These are phyloP conservation scores for Jacaranda mimosifolia DNA, from an alignment of 257 asterid genomes.

Conservation along the genomic window DNA sequence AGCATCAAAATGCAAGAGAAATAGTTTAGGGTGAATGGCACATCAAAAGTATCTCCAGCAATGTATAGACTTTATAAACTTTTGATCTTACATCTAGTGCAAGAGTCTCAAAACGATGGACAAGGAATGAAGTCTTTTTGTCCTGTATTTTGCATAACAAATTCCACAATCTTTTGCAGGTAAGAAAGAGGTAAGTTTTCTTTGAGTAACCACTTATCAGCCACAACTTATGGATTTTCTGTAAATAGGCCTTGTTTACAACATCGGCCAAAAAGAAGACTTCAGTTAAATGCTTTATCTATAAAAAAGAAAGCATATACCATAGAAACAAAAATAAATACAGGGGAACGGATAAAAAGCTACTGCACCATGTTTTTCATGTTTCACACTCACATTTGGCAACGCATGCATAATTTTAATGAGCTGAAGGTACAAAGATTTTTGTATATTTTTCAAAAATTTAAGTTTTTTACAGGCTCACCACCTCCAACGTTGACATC, in stretches of 20 bases:
- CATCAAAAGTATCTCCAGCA: conserved; percentile 30
- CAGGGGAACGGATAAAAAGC: background rate
- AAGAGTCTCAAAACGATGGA: conserved; percentile 87
- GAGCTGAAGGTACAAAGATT: background rate
- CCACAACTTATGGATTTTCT: conserved; percentile 92
- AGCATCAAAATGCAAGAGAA: conserved; percentile 43
- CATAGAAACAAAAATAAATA: background rate
- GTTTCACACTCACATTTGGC: background rate
- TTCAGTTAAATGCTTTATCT: conserved; percentile 12
- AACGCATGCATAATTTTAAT: background rate
- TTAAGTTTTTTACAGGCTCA: conserved; percentile 73
- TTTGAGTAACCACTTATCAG: conserved; percentile 95
- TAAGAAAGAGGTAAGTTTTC: conserved; percentile 89
- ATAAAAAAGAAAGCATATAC: background rate
- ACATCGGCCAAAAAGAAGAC: conserved; percentile 28
- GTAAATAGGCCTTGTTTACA: conserved; percentile 43
- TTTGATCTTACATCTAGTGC: conserved; percentile 81
- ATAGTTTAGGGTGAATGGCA: conserved; percentile 18
- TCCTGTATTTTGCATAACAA: conserved; percentile 84
- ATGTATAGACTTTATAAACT: conserved; percentile 20
- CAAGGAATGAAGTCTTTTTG: conserved; percentile 80
- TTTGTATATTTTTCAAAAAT: conserved; percentile 5
- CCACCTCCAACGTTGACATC: conserved; percentile 99
- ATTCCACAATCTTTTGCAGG: conserved; percentile 93
- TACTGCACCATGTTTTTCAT: background rate